Evolutionary conservation across 1,284 basidiomycete genomes (phyloP), one percentile per base, ranked within the genome.

Genomic region (Calocybe gambosa): DNA sequence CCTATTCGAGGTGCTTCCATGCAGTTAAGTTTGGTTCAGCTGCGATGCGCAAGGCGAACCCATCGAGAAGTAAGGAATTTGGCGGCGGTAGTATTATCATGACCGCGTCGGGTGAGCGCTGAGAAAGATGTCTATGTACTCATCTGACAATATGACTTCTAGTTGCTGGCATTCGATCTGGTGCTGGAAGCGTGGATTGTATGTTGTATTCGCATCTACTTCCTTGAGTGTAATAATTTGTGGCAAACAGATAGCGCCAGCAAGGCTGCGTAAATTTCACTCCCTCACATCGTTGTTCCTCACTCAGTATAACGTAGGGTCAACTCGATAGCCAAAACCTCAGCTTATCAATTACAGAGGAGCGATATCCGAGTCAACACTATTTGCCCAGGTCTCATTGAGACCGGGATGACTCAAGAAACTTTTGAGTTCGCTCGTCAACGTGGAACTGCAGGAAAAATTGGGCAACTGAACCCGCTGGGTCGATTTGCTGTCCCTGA

Each of bases 371-470:
- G 93, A 31, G 85, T 95, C 52, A 96, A 96, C 64, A 79, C 87
- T 13, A 81, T 96, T 52, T 94, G 91, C 59, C 93, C 93, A 1
- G 93, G 93, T 15, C 66, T 96, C 41, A 93, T 96, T 56, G 88
- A 94, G 67, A 94, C 91, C 1, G 86, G 83, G 28, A 93, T 94
- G 89, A 93, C 93, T 0, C 66, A 66, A 44, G 58, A 59, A 5
- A 75, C 82, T 15, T 96, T 96, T 56, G 81, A 89, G 21, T 75
- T 77, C 46, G 92, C 93, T 23, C 79, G 85, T 29, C 63, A 77
- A 50, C 75, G 82, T 26, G 93, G 93, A 7, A 85, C 72, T 13
- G 76, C 69, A 15, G 69, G 67, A 42, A 93, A 86, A 67, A 78
- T 96, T 45, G 93, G 93, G 1, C 88, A 92, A 62, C 67, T 95